These are phyloP conservation scores for Plasmodium gonderi DNA, from an alignment of 169 alveolate genomes.

Conservation along the genomic window DNA sequence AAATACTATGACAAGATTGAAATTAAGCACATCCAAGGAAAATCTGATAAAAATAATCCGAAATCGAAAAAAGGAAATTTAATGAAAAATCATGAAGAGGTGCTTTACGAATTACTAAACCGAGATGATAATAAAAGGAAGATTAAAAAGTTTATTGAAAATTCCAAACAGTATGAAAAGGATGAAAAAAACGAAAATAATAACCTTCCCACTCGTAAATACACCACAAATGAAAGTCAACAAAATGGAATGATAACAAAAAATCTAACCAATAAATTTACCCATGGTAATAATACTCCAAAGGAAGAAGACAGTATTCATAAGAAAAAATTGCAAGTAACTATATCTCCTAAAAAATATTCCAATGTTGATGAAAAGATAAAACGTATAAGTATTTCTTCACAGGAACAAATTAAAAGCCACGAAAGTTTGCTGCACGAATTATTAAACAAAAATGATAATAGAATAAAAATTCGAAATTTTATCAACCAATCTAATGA, in stretches of 20 bases:
- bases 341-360: no score
- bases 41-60: background rate
- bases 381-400: no score
- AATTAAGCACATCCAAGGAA: background rate
- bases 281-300: no score
- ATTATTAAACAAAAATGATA: background rate
- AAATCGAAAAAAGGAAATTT: background rate
- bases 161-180: background rate
- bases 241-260: no score
- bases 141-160: no score
- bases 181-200: no score
- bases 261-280: no score
- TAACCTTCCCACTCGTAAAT: no score
- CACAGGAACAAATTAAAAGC: background rate
- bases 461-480: background rate
- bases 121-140: background rate
- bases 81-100: background rate
- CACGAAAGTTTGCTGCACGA: conserved; percentile 14
- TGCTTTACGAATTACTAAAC: background rate
- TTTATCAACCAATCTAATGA: background rate
- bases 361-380: no score
- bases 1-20: background rate
- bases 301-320: no score
- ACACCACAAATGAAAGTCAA: no score
- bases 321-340: no score